A percentile compares a stretch with the other conserved stretches of the same genome.
phyloP scores from a whole-genome alignment of 2,329 filamentous ascomycete genomes.

The Ciborinia camelliae region DNA sequence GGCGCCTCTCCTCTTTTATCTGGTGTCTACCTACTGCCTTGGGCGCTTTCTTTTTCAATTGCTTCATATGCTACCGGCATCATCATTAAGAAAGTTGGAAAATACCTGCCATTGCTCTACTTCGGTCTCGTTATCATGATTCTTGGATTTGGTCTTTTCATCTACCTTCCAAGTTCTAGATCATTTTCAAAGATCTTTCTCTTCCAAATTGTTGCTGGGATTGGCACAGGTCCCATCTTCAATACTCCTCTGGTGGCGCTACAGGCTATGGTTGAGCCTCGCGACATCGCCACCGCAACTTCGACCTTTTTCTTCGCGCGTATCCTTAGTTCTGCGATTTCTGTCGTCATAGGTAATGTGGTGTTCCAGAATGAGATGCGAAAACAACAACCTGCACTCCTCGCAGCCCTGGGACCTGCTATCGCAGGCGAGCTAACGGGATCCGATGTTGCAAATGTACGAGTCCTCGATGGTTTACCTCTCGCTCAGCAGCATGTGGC shows the following conservation, averaged over 20 bases:
- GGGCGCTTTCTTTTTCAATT: slow-evolving; percentile 61
- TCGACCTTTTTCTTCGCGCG: slow-evolving; percentile 49
- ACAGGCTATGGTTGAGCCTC: slow-evolving; percentile 46
- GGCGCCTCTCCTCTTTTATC: slow-evolving; percentile 65
- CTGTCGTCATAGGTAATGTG: slow-evolving; percentile 46
- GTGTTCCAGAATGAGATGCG: slow-evolving; percentile 45
- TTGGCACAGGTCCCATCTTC: slow-evolving; percentile 52
- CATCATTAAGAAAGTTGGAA: slow-evolving; percentile 55
- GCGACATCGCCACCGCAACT: slow-evolving; percentile 46
- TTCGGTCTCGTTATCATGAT: slow-evolving; percentile 42
- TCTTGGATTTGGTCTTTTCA: slow-evolving; percentile 44
- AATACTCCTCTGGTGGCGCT: slow-evolving; percentile 53
- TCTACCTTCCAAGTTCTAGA: slow-evolving; percentile 41
- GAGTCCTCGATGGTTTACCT: too few species aligned
- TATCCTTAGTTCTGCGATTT: slow-evolving; percentile 45
- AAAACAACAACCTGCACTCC: too few species aligned
- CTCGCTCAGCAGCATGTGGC: too few species aligned
- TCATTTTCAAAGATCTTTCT: slow-evolving; percentile 44
- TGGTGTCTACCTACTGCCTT: slow-evolving; percentile 70
- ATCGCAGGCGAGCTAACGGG: too few species aligned
- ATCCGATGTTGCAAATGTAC: too few species aligned
- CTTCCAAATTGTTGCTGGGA: slow-evolving; percentile 48
- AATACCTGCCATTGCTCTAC: slow-evolving; percentile 47
- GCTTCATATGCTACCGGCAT: slow-evolving; percentile 60
- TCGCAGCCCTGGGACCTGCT: too few species aligned